phyloP scores from a whole-genome alignment of 2,329 filamentous ascomycete genomes.

The Trichothecium sympodiale region DNA sequence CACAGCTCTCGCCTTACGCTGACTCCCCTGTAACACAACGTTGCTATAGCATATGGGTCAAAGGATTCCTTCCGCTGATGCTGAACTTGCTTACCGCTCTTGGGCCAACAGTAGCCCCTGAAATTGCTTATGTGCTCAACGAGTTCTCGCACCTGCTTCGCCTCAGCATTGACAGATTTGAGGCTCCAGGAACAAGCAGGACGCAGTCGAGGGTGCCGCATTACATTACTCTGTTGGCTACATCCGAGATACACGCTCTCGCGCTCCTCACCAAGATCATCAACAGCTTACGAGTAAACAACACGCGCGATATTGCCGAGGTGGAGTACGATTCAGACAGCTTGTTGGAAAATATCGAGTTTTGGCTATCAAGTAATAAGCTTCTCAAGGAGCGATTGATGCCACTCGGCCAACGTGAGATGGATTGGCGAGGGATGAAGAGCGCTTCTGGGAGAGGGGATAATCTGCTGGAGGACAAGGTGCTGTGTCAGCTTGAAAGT shows the following conservation, averaged over 20 bases:
- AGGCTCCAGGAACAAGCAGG: constrained; percentile 44
- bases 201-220: constrained; percentile 38
- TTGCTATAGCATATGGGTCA: constrained; percentile 82
- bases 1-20: constrained; percentile 67
- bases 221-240: constrained; percentile 62
- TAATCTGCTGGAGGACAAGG: constrained; percentile 64
- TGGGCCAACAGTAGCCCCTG: constrained; percentile 68
- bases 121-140: constrained; percentile 80
- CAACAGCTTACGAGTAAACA: constrained; percentile 50
- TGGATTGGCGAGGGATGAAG: constrained; percentile 43
- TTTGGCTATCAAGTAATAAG: constrained; percentile 60
- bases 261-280: constrained; percentile 67
- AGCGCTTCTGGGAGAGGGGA: constrained; percentile 30
- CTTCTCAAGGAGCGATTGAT: constrained; percentile 63
- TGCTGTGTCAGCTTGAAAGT: constrained; percentile 56
- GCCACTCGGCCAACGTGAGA: constrained; percentile 61
- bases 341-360: constrained; percentile 74
- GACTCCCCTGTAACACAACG: constrained; percentile 55
- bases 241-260: constrained; percentile 69
- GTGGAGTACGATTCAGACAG: constrained; percentile 64
- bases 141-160: constrained; percentile 72
- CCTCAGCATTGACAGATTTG: constrained; percentile 62
- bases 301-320: constrained; percentile 60
- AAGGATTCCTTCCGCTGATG: constrained; percentile 76
- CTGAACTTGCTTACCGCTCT: constrained; percentile 80